Conservation (phyloP, 2,329 filamentous ascomycete genomes). For the Triangularia verruculosa region DNA sequence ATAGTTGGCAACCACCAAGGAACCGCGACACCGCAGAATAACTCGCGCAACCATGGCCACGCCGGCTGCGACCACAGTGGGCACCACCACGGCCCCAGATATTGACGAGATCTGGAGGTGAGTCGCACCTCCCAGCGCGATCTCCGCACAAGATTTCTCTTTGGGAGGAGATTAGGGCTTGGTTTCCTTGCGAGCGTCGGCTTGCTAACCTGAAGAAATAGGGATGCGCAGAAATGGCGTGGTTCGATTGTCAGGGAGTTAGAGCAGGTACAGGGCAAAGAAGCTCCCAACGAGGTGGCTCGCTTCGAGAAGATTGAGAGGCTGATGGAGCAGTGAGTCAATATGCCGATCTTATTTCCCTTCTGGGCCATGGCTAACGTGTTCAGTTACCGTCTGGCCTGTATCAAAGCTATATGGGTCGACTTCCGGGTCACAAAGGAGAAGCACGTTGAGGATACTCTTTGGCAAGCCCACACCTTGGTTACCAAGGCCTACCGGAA, state of each 20-base stretch:
- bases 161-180: neutral
- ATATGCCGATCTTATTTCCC: neutral
- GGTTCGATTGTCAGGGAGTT: conserved; percentile 44
- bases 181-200: neutral
- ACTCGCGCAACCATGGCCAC: conserved; percentile 6
- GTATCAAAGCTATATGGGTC: conserved; percentile 68
- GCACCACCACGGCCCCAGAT: conserved; percentile 7
- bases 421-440: conserved; percentile 65
- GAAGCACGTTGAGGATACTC: conserved; percentile 62
- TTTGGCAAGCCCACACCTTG: conserved; percentile 77
- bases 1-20: neutral
- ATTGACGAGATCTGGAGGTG: conserved; percentile 25
- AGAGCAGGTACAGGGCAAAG: conserved; percentile 39
- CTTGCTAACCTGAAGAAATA: conserved; percentile 27
- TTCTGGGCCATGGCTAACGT: conserved; percentile 2
- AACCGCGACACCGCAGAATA: conserved; percentile 6
- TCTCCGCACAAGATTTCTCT: neutral
- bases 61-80: conserved; percentile 15
- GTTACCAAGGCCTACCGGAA: conserved; percentile 78
- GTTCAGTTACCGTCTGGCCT: conserved; percentile 55
- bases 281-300: conserved; percentile 38
- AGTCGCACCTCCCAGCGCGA: conserved; percentile 8
- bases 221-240: conserved; percentile 43
- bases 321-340: conserved; percentile 41
- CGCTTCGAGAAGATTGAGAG: conserved; percentile 45